Evolutionary conservation across 176 grass and related monocot species (phyloP).

Genomic region (Chloris gayana): DNA sequence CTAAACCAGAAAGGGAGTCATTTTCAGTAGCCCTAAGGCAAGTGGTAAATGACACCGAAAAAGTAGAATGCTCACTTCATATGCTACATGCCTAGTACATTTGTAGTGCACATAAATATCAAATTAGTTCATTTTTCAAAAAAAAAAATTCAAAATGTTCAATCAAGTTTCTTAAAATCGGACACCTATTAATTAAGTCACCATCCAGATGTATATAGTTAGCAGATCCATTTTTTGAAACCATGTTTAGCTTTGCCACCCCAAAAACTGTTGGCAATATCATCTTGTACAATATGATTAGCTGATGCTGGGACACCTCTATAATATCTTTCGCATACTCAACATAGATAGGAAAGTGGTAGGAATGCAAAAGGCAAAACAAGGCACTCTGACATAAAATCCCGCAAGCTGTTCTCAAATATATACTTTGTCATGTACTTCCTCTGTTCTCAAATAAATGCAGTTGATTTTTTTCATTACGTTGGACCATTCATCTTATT

Average conservation of each 20-base stretch:
- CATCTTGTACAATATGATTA: neutral
- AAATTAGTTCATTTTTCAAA: neutral
- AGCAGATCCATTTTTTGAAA: neutral
- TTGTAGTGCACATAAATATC: constrained; percentile 11
- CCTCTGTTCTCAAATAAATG: too few relatives aligned
- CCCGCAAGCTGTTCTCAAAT: neutral
- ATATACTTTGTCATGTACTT: neutral
- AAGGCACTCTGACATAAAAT: neutral
- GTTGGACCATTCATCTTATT: too few relatives aligned
- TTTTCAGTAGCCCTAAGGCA: constrained; percentile 10
- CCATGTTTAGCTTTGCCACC: neutral
- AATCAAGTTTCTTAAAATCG: neutral
- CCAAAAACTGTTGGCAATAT: neutral
- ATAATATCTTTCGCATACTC: neutral
- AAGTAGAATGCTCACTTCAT: neutral
- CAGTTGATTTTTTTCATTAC: too few relatives aligned
- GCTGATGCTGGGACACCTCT: neutral
- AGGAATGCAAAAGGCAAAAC: neutral
- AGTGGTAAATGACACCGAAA: neutral
- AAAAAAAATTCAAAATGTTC: neutral
- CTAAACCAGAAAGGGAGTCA: constrained; percentile 1
- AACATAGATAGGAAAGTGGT: neutral
- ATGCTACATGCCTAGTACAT: neutral
- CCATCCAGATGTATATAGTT: neutral
- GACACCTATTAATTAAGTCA: neutral